Percentiles rank a stretch among this genome's conserved stretches.
phyloP scores from a whole-genome alignment of 176 grass and related monocot species.

The Musa itinerans region DNA sequence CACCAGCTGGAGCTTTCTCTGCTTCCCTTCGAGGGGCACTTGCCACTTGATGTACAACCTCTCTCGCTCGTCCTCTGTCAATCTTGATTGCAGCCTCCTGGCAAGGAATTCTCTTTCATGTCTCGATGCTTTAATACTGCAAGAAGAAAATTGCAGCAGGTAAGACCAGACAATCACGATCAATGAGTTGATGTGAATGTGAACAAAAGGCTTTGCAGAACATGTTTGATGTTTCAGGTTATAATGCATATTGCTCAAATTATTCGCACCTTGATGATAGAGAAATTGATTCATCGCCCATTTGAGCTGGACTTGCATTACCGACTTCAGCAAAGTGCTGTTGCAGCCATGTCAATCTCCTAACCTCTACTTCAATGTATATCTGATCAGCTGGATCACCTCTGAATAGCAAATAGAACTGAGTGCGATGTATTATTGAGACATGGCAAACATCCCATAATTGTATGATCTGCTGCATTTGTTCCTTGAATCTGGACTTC shows the following conservation, averaged over 20 bases:
- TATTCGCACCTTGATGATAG: conserved; percentile 50
- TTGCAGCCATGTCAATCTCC: conserved; percentile 70
- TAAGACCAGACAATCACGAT: background rate
- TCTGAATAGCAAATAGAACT: conserved; percentile 85
- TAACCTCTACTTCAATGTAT: conserved; percentile 85
- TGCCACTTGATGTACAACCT: conserved; percentile 72
- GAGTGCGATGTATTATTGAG: conserved; percentile 88
- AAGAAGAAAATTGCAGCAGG: conserved; percentile 14
- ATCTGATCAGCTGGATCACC: conserved; percentile 85
- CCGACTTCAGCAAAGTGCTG: conserved; percentile 71
- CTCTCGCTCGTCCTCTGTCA: conserved; percentile 66
- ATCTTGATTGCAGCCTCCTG: conserved; percentile 56
- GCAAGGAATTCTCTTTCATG: conserved; percentile 80
- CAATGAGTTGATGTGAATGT: background rate
- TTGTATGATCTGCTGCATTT: conserved; percentile 88
- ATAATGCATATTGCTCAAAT: background rate
- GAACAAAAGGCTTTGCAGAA: background rate
- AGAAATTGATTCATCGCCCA: conserved; percentile 63
- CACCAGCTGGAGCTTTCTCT: conserved; percentile 80
- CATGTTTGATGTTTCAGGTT: too few relatives aligned
- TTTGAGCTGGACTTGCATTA: conserved; percentile 51
- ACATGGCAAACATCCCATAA: conserved; percentile 77
- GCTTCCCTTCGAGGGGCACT: conserved; percentile 67
- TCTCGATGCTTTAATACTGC: conserved; percentile 65
- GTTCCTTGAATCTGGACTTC: conserved; percentile 52